Base-by-base conservation (phyloP, 148 eudicot genomes). In the Gaultheria prostrata region DNA sequence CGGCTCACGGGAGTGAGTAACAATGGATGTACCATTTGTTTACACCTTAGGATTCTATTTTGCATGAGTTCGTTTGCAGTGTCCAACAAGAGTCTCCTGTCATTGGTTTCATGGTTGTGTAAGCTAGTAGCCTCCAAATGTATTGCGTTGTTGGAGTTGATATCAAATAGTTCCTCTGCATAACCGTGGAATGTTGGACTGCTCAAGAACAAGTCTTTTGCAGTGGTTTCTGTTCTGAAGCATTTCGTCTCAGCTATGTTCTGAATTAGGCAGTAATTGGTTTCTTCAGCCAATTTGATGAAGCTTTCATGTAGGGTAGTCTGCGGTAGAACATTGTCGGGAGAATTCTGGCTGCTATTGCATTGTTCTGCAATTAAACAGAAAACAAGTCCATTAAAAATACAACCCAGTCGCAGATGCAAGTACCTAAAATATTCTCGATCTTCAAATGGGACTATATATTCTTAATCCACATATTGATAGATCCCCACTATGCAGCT, bases 51-150 rank as follows among this genome's bases (percentile, higher is more conserved):
- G 85, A 85, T 88, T 84, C 83, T 88, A 24, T 53, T 87, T 72
- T 89, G 84, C 85, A 92, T 59, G 73, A 93, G 84, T 80, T 95
- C 97, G 54, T 82, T 87, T 48, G 95, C 95, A 83, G 88, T 90
- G 77, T 93, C 98, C 61, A 90, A 77, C 70, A 91, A 79, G 74
- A 93, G 79, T 77, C 82, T 84, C 21, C 83, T 43, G 71, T 83
- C 87, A 18, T 76, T 83, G 3, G 63, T 35, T 61, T 80, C 91
- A 15, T 56, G 10, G 75, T 79, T 88, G 79, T 53, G 32, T 14
- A 70, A 76, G 67, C 32, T 70, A 24, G n/a, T 51, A 79, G 78
- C 32, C 7, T 72, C 24, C 51, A 81, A 70, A 43, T 63, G 78
- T 72, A 26, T 56, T 21, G 77, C 72, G 32, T 84, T 76, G 79